phyloP scores from a whole-genome alignment of 169 alveolate species.

The Cryptosporidium felis region DNA sequence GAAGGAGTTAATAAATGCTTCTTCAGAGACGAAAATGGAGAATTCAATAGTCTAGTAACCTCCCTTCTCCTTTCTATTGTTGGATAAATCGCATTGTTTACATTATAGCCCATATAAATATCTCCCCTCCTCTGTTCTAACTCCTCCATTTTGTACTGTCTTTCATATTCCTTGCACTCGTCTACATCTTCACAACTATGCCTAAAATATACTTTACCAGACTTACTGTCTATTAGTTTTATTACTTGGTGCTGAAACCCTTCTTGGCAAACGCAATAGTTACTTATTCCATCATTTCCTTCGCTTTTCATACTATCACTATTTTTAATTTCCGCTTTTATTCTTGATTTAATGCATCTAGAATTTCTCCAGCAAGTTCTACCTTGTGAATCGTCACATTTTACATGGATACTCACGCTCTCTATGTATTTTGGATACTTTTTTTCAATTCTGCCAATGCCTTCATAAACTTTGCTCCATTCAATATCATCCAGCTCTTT shows the following conservation, averaged over 20 bases:
- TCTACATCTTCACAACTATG: slow-evolving; percentile 68
- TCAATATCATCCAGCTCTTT: not conserved
- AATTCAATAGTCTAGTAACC: slow-evolving; percentile 16
- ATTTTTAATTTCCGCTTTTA: too few species aligned
- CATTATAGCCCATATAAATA: slow-evolving; percentile 55
- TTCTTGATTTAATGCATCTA: not conserved
- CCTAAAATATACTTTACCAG: slow-evolving; percentile 17
- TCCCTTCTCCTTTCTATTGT: slow-evolving; percentile 45
- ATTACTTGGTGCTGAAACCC: slow-evolving; percentile 54
- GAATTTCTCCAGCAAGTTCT: slow-evolving; percentile 42
- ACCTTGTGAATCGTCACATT: not conserved
- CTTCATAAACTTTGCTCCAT: not conserved
- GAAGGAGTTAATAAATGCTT: slow-evolving; percentile 47
- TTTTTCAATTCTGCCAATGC: too few species aligned
- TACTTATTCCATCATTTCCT: not conserved
- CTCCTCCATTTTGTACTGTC: slow-evolving; percentile 41
- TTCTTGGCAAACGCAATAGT: slow-evolving; percentile 34
- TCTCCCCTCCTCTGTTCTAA: slow-evolving; percentile 40
- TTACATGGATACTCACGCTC: slow-evolving; percentile 2
- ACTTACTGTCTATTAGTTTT: slow-evolving; percentile 22
- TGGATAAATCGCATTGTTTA: slow-evolving; percentile 59
- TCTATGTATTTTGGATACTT: not conserved
- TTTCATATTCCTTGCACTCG: slow-evolving; percentile 39
- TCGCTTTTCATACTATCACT: not conserved
- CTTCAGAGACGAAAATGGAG: slow-evolving; percentile 64